Conservation (phyloP, 768 basidiomycete species). For the Mycena pura region DNA sequence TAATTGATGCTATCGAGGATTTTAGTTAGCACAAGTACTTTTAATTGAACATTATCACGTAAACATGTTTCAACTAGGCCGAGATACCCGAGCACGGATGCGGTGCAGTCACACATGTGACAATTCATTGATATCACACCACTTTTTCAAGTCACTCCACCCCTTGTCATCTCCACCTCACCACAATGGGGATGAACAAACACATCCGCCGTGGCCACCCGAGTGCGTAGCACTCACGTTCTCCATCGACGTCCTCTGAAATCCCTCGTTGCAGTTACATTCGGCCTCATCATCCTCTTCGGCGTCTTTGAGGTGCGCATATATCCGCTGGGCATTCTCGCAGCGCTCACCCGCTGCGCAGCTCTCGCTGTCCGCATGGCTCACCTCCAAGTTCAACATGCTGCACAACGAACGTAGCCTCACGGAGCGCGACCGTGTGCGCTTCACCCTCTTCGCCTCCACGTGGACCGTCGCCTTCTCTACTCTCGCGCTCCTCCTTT, state of each 20-base stretch:
- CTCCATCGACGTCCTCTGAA: not conserved
- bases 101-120: not conserved
- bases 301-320: constrained; percentile 66
- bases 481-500: constrained; percentile 57
- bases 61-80: no score
- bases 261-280: constrained; percentile 47
- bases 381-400: constrained; percentile 65
- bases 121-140: no score
- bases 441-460: constrained; percentile 72
- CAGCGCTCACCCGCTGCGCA: constrained; percentile 30
- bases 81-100: no score
- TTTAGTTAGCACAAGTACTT: no score
- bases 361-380: constrained; percentile 79
- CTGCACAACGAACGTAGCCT: constrained; percentile 59
- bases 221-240: constrained; percentile 42
- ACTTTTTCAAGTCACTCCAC: no score
- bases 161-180: no score
- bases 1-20: not conserved
- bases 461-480: constrained; percentile 73
- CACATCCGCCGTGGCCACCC: constrained; percentile 62
- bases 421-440: constrained; percentile 65
- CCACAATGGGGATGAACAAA: constrained; percentile 38
- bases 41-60: no score
- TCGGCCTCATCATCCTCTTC: constrained; percentile 62
- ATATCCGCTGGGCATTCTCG: no score